Evolutionary conservation across 768 basidiomycete genomes (phyloP).

Genomic region (Crucibulum laeve): DNA sequence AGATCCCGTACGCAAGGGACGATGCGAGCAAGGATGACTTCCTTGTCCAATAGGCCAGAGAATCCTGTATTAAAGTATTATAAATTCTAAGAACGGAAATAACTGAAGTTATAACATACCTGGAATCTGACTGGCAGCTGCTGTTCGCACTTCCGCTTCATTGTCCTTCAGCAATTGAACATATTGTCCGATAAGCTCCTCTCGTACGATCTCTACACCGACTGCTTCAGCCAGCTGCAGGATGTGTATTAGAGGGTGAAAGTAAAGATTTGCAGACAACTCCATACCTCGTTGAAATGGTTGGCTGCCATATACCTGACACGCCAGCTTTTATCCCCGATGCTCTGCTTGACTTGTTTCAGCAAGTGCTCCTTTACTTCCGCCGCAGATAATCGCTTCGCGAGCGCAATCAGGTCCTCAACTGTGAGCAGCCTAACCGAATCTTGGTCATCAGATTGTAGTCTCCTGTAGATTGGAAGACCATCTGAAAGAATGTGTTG

Average conservation of each 20-base stretch:
- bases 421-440: constrained; percentile 95
- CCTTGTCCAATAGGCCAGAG: constrained; percentile 88
- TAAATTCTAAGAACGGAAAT: constrained; percentile 5
- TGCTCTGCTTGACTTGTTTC: constrained; percentile 82
- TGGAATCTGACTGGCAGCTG: constrained; percentile 94
- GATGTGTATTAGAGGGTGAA: not conserved
- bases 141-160: constrained; percentile 97
- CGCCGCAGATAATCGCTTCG: constrained; percentile 75
- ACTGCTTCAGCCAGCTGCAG: constrained; percentile 84
- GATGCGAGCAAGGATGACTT: constrained; percentile 88
- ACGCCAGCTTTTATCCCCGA: constrained; percentile 96
- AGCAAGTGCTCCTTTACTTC: constrained; percentile 90
- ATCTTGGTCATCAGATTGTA: constrained; percentile 96
- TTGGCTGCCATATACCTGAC: constrained; percentile 98
- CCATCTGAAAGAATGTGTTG: constrained; percentile 82
- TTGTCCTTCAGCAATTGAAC: constrained; percentile 95
- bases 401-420: constrained; percentile 91
- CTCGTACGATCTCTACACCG: constrained; percentile 84
- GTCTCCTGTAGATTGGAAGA: constrained; percentile 87
- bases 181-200: constrained; percentile 91
- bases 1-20: constrained; percentile 94
- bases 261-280: not conserved
- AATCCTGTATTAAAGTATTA: constrained; percentile 59
- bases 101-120: constrained; percentile 41
- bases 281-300: constrained; percentile 85